A percentile compares a stretch with the other conserved stretches of the same genome.
phyloP scores from a whole-genome alignment of 2,329 filamentous ascomycete species.

The Fusarium piperis region DNA sequence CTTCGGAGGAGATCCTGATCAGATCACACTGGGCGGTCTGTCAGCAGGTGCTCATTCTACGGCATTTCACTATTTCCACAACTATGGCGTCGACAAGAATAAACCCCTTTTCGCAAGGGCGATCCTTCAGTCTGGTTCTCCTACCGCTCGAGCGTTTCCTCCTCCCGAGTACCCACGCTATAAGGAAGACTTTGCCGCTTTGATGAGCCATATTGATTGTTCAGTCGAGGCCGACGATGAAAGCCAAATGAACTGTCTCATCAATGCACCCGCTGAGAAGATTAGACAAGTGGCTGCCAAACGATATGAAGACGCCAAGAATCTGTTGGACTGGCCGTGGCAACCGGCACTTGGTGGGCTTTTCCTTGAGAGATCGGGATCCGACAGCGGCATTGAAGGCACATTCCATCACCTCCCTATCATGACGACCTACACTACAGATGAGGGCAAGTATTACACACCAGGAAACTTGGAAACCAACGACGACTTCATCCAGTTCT shows the following conservation, averaged over 20 bases:
- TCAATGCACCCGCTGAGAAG: neutral
- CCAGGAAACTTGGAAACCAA: slow-evolving; percentile 4
- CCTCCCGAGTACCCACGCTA: slow-evolving; percentile 1
- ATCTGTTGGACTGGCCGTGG: slow-evolving; percentile 13
- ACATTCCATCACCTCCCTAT: slow-evolving; percentile 4
- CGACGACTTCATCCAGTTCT: slow-evolving; percentile 15
- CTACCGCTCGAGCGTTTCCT: slow-evolving; percentile 1
- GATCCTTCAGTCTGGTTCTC: slow-evolving; percentile 6
- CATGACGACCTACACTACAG: neutral
- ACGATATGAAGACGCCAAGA: slow-evolving; percentile 2
- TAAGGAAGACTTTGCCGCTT: neutral
- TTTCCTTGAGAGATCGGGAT: neutral
- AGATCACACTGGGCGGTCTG: neutral
- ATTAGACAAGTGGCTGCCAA: slow-evolving; percentile 2
- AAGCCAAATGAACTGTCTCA: slow-evolving; percentile 1
- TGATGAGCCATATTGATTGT: slow-evolving; percentile 1
- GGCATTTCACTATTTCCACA: slow-evolving; percentile 8
- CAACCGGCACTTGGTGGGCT: slow-evolving; percentile 6
- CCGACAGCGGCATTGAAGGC: neutral
- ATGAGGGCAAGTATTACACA: slow-evolving; percentile 12
- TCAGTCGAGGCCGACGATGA: neutral
- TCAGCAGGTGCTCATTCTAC: slow-evolving; percentile 11
- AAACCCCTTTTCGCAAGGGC: neutral
- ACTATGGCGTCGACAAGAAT: neutral
- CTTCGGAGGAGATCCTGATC: neutral